Conservation (phyloP, 2,329 filamentous ascomycete species). For the Claviceps fusiformis region DNA sequence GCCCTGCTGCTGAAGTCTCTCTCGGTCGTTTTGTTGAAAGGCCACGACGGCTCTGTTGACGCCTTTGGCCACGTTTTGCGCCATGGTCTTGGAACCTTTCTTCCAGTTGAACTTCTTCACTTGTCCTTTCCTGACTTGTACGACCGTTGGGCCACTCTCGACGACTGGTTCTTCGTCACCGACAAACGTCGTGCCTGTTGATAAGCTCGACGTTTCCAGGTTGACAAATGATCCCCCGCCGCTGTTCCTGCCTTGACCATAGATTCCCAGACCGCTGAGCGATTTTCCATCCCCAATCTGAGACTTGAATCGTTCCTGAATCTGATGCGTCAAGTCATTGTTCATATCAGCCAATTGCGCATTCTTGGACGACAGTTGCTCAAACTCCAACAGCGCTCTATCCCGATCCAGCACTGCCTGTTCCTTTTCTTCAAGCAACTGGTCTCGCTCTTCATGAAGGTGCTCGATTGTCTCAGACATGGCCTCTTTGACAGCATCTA, state of each 20-base stretch:
- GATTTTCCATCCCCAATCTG: constrained; percentile 44
- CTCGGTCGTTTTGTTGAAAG: constrained; percentile 46
- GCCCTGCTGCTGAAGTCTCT: constrained; percentile 37
- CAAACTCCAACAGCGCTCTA: constrained; percentile 87
- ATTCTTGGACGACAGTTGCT: constrained; percentile 88
- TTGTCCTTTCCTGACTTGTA: constrained; percentile 89
- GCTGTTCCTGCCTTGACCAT: constrained; percentile 34
- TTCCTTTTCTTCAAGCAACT: constrained; percentile 72
- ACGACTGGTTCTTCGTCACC: constrained; percentile 53
- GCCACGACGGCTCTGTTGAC: constrained; percentile 83
- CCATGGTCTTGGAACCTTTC: constrained; percentile 85
- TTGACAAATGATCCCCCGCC: constrained; percentile 36
- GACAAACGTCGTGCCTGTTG: constrained; percentile 45
- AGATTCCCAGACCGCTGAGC: constrained; percentile 44
- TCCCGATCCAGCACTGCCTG: constrained; percentile 76
- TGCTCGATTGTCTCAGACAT: constrained; percentile 46
- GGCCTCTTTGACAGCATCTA: constrained; percentile 46
- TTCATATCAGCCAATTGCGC: constrained; percentile 89
- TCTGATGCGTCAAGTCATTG: constrained; percentile 86
- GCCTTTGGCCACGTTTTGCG: constrained; percentile 87
- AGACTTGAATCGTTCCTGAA: constrained; percentile 83
- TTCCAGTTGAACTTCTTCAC: constrained; percentile 98
- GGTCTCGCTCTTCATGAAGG: constrained; percentile 59
- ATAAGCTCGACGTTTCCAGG: constrained; percentile 38
- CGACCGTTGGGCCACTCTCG: constrained; percentile 75